A percentile compares a stretch with the other conserved stretches of the same genome.
Evolutionary conservation across 2,329 filamentous ascomycete species (phyloP).

Genomic region (Juglanconis sp.): DNA sequence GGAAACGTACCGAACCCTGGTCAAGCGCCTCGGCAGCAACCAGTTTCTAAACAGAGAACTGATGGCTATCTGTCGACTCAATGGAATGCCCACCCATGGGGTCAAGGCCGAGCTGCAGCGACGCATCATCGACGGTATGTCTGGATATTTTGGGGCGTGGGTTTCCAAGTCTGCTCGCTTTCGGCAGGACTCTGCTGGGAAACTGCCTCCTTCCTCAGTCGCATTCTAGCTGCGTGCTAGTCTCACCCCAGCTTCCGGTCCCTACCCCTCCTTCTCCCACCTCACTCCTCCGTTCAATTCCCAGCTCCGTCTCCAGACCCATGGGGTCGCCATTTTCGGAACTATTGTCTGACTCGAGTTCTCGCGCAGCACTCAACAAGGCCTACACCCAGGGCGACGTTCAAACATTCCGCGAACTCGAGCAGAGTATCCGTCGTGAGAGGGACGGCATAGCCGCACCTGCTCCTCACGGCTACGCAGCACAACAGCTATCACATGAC

Average conservation of each 20-base stretch:
- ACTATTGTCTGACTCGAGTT: slow-evolving; percentile 9
- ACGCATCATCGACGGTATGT: slow-evolving; percentile 76
- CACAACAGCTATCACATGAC: neutral
- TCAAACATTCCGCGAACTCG: slow-evolving; percentile 7
- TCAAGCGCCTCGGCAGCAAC: slow-evolving; percentile 35
- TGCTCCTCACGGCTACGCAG: neutral
- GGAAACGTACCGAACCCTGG: slow-evolving; percentile 43
- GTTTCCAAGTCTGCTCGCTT: neutral
- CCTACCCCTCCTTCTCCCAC: neutral
- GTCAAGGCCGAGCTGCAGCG: slow-evolving; percentile 80
- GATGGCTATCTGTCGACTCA: slow-evolving; percentile 70
- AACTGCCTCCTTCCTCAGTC: slow-evolving; percentile 8
- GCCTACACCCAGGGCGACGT: slow-evolving; percentile 11
- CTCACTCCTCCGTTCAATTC: neutral
- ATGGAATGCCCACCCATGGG: slow-evolving; percentile 74
- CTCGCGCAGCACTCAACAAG: slow-evolving; percentile 8
- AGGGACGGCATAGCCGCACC: slow-evolving; percentile 3
- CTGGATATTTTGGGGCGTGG: neutral
- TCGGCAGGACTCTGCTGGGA: neutral
- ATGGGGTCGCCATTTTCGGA: neutral
- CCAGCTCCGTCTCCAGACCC: neutral
- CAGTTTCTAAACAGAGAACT: slow-evolving; percentile 61
- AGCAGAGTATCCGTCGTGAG: slow-evolving; percentile 13
- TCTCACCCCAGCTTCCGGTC: neutral
- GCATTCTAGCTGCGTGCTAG: neutral